These are phyloP conservation scores for Capsella bursapastoris DNA, from an alignment of 345 rosid genomes.

Conservation along the genomic window DNA sequence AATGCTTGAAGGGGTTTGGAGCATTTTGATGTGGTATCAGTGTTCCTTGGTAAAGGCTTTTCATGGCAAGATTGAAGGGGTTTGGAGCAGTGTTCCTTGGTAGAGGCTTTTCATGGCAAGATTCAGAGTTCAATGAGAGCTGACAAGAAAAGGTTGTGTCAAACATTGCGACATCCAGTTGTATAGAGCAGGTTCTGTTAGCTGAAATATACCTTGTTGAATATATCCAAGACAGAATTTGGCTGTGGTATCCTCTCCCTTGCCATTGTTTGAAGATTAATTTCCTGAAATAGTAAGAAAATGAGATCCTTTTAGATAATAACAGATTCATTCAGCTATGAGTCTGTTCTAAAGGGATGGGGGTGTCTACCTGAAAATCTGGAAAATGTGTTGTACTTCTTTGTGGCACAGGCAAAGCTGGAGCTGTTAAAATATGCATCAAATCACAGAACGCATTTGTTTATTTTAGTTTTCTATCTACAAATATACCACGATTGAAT, in stretches of 20 bases:
- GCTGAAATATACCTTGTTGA: slow-evolving; percentile 68
- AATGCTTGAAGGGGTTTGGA: too few relatives aligned
- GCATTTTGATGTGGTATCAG: too few relatives aligned
- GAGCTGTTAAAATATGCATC: slow-evolving; percentile 76
- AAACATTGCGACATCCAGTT: slow-evolving; percentile 5
- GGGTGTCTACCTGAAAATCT: slow-evolving; percentile 74
- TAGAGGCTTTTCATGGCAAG: slow-evolving; percentile 56
- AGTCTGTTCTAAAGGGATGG: not conserved
- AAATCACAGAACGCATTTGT: too few relatives aligned
- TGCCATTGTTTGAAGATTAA: slow-evolving; percentile 79
- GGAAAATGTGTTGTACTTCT: slow-evolving; percentile 78
- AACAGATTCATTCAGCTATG: slow-evolving; percentile 11
- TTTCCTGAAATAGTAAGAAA: slow-evolving; percentile 63
- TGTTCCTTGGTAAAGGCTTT: too few relatives aligned
- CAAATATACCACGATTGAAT: slow-evolving; percentile 48
- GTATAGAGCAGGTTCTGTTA: slow-evolving; percentile 5
- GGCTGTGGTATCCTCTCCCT: slow-evolving; percentile 87
- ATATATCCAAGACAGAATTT: slow-evolving; percentile 61
- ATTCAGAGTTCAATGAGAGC: slow-evolving; percentile 87
- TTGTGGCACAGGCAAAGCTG: slow-evolving; percentile 60
- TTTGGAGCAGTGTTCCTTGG: slow-evolving; percentile 80
- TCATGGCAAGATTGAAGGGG: slow-evolving; percentile 94
- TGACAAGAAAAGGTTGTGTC: slow-evolving; percentile 42
- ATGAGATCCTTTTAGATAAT: slow-evolving; percentile 27
- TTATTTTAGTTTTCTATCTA: too few relatives aligned